Evolutionary conservation across 2,329 filamentous ascomycete species (phyloP).

Genomic region (Stachybotrys chartarum): DNA sequence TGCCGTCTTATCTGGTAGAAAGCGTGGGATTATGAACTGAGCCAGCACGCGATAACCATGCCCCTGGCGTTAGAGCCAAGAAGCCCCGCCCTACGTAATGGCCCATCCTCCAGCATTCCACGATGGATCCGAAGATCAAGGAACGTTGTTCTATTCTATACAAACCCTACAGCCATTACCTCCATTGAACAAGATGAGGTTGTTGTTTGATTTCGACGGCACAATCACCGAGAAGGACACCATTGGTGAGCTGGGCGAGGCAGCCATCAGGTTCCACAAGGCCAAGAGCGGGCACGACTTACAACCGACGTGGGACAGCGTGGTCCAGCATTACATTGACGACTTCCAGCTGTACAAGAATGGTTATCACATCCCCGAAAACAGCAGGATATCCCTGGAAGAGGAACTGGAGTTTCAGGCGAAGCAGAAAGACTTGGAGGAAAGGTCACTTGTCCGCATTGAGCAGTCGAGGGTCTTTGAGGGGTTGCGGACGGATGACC

Average conservation of each 20-base stretch:
- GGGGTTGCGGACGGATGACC: constrained; percentile 22
- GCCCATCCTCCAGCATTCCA: too few relatives aligned
- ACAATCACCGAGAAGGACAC: constrained; percentile 51
- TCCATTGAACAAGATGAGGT: constrained; percentile 23
- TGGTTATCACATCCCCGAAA: constrained; percentile 22
- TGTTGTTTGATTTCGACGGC: constrained; percentile 53
- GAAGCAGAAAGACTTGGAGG: constrained; percentile 36
- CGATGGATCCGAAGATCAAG: too few relatives aligned
- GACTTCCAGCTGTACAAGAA: constrained; percentile 31
- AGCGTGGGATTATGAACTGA: too few relatives aligned
- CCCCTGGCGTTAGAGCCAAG: too few relatives aligned
- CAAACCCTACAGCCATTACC: background rate
- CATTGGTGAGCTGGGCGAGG: constrained; percentile 37
- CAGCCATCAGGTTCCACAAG: constrained; percentile 30
- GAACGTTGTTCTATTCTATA: background rate
- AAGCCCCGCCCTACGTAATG: too few relatives aligned
- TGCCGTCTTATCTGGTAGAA: background rate
- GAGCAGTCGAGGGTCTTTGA: constrained; percentile 36
- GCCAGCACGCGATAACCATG: too few relatives aligned
- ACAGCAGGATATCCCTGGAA: constrained; percentile 22
- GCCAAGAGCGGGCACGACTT: constrained; percentile 21
- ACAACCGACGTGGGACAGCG: constrained; percentile 32
- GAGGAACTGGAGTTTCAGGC: constrained; percentile 37
- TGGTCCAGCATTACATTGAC: constrained; percentile 37
- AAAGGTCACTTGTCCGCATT: constrained; percentile 36